These are phyloP conservation scores for Pythium apleroticum DNA, from an alignment of 352 stramenopile species.

Conservation along the genomic window DNA sequence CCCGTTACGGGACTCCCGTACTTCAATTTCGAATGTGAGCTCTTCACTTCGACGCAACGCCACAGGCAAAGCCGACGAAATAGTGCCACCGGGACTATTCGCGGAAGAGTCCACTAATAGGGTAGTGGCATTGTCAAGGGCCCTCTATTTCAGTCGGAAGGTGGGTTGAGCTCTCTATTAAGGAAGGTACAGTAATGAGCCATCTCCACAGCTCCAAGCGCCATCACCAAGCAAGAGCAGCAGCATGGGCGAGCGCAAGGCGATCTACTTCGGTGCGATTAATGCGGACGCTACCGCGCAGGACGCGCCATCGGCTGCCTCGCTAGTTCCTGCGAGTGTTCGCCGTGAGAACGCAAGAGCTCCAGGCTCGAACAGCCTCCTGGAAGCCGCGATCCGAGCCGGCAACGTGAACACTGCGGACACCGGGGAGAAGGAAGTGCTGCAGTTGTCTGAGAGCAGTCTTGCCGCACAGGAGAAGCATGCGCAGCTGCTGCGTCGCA, in stretches of 20 bases:
- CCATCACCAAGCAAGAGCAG: conserved; percentile 7
- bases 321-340: conserved; percentile 48
- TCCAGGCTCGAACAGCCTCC: conserved; percentile 29
- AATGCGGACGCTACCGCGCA: conserved; percentile 17
- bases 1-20: no score
- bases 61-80: no score
- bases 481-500: conserved; percentile 75
- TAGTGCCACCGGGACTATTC: neutral
- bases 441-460: conserved; percentile 85
- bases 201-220: neutral
- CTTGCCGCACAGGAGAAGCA: conserved; percentile 85
- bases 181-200: conserved; percentile 1
- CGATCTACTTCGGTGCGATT: conserved; percentile 86
- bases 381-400: conserved; percentile 71
- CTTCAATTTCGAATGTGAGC: conserved; percentile 6
- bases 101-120: neutral
- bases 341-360: conserved; percentile 18
- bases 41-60: neutral
- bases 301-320: conserved; percentile 17
- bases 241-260: conserved; percentile 66
- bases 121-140: neutral
- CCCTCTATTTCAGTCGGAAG: neutral
- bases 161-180: conserved; percentile 11
- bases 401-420: conserved; percentile 84
- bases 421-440: conserved; percentile 75